Base-by-base conservation (phyloP, 768 basidiomycete genomes). In the Suillus clintonianus region DNA sequence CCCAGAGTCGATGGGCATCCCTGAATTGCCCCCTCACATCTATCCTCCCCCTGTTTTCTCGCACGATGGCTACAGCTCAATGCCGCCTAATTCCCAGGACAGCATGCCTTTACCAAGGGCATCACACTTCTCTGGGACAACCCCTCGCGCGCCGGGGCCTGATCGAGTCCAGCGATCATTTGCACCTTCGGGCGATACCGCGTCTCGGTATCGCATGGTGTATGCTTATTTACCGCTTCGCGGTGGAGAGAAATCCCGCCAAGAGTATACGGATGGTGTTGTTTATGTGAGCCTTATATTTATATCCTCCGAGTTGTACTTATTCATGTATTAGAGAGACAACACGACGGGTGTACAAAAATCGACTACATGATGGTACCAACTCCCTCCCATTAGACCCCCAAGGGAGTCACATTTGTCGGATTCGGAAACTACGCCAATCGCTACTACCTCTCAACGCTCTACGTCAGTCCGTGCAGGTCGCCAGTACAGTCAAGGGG, bases 331-430 rank as follows among this genome's bases (percentile, higher is more conserved):
- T 45, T 13, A 45, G 45, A 45, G 45, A 22, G 45, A 45, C 4
- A 4, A 10, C 0, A 45, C n/a, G 0, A 45, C 5, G 8, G 45
- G 45, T 0, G 10, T 45, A 11, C 45, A 45, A 22, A n/a, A 45
- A n/a, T 11, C n/a, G 1, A 2, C n/a, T 0, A 22, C 11, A 5
- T 10, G 5, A 5, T 10, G 5, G 4, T 45, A 22, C 11, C n/a
- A 22, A 4, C n/a, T 45, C 9, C 45, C 45, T 22, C 45, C 45
- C 5, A 3, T 45, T 22, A 45, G 45, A 45, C 42, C 45, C n/a
- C 45, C n/a, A 3, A 22, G n/a, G 11, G 45, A 22, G 11, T 22
- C n/a, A 3, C 43, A n/a, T 0, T 19, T 5, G n/a, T 0, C n/a
- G 1, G 43, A 45, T 45, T n/a, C 43, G 10, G 43, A 22, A 4